These are phyloP conservation scores for Rhododendron williamsianum DNA, from an alignment of 148 eudicot genomes.

Conservation along the genomic window DNA sequence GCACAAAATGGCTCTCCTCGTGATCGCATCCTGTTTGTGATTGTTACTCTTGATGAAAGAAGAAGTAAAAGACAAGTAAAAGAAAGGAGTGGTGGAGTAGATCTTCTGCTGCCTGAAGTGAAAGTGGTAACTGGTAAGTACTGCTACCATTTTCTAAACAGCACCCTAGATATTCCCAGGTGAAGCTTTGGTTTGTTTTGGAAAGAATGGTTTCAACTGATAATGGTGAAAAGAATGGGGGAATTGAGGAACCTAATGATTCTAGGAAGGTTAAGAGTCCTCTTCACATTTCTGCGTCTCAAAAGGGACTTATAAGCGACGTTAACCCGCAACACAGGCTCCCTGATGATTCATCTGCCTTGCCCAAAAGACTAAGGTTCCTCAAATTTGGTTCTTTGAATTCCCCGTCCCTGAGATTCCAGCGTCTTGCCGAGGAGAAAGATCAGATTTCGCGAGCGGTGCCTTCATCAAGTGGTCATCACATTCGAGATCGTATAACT, in stretches of 20 bases:
- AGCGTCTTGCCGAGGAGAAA: constrained; percentile 50
- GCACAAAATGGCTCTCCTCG: background rate
- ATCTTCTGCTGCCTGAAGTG: background rate
- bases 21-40: background rate
- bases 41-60: background rate
- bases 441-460: constrained; percentile 71
- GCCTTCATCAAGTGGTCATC: constrained; percentile 41
- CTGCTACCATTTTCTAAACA: background rate
- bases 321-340: constrained; percentile 14
- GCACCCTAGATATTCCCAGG: background rate
- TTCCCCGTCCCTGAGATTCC: constrained; percentile 59
- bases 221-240: constrained; percentile 28
- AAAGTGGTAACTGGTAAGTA: background rate
- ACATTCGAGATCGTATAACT: constrained; percentile 48
- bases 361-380: constrained; percentile 26
- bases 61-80: too few relatives aligned
- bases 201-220: constrained; percentile 23
- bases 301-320: constrained; percentile 27
- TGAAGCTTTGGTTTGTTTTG: background rate
- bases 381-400: constrained; percentile 39
- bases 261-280: constrained; percentile 32
- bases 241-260: constrained; percentile 30
- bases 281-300: constrained; percentile 36
- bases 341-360: constrained; percentile 7
- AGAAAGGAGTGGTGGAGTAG: background rate